Conservation (phyloP, 345 rosid species). For the Gossypium raimondii region DNA sequence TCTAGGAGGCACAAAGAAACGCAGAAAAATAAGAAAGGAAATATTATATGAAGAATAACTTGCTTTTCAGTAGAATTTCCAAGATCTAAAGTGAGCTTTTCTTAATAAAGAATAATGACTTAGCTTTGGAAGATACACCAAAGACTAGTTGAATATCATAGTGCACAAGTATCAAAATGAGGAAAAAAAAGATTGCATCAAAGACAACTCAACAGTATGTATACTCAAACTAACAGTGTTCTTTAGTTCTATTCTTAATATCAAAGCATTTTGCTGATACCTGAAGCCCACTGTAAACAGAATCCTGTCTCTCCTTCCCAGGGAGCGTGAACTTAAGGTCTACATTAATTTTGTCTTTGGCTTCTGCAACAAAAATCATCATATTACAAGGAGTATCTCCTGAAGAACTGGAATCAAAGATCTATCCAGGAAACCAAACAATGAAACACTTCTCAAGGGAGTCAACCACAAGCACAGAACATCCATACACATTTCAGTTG, state of each 20-base stretch:
- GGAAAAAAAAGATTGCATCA: not conserved
- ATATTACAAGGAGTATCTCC: conserved; percentile 16
- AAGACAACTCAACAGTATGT: not conserved
- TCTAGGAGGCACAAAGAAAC: not conserved
- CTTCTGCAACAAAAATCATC: conserved; percentile 36
- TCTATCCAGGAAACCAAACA: not conserved
- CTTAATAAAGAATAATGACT: not conserved
- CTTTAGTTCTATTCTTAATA: not conserved
- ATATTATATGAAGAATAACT: not conserved
- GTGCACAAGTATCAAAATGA: not conserved
- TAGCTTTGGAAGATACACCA: not conserved
- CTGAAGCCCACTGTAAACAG: conserved; percentile 90
- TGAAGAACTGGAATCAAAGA: conserved; percentile 6
- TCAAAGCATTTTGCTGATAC: conserved; percentile 26
- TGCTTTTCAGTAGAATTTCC: not conserved
- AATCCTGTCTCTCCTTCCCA: conserved; percentile 96
- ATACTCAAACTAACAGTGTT: not conserved
- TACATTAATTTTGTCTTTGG: conserved; percentile 41
- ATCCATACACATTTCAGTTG: not conserved
- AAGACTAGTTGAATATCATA: not conserved
- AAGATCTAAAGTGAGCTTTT: not conserved
- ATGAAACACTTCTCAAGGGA: not conserved
- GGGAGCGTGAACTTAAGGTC: conserved; percentile 79
- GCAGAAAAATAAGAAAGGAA: not conserved
- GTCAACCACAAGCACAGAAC: not conserved